phyloP scores from a whole-genome alignment of 345 rosid species.

The Brassica carinata region DNA sequence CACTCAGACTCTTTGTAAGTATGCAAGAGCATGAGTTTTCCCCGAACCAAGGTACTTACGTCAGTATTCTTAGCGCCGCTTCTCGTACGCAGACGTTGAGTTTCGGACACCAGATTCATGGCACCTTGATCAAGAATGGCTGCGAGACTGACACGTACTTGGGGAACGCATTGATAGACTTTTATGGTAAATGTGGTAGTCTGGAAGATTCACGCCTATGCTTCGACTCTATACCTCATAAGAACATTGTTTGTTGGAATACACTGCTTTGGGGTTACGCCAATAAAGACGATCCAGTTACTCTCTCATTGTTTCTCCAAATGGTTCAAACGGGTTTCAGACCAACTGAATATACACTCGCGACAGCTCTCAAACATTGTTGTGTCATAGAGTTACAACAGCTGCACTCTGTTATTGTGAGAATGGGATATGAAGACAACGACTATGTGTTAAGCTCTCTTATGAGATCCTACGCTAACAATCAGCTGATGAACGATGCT shows the following conservation, averaged over 20 bases:
- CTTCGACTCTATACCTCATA: slow-evolving; percentile 56
- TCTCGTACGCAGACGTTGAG: slow-evolving; percentile 39
- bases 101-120: slow-evolving; percentile 64
- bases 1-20: slow-evolving; percentile 47
- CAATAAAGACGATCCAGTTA: slow-evolving; percentile 39
- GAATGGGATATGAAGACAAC: slow-evolving; percentile 65
- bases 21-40: slow-evolving; percentile 50
- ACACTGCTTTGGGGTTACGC: slow-evolving; percentile 71
- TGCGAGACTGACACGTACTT: slow-evolving; percentile 53
- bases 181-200: slow-evolving; percentile 64
- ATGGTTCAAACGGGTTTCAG: slow-evolving; percentile 60
- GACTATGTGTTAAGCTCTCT: slow-evolving; percentile 72
- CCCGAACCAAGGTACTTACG: slow-evolving; percentile 61
- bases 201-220: slow-evolving; percentile 58
- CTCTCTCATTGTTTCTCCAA: slow-evolving; percentile 49
- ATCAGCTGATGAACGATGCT: slow-evolving; percentile 59
- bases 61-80: slow-evolving; percentile 53
- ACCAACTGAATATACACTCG: slow-evolving; percentile 78
- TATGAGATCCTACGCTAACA: slow-evolving; percentile 65
- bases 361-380: slow-evolving; percentile 57
- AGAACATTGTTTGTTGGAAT: slow-evolving; percentile 84
- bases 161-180: slow-evolving; percentile 75
- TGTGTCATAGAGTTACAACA: slow-evolving; percentile 48
- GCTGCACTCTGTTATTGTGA: slow-evolving; percentile 66
- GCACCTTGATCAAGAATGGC: slow-evolving; percentile 48